A percentile compares a stretch with the other conserved stretches of the same genome.
These are phyloP conservation scores for Fusarium guadeloupense DNA, from an alignment of 2,329 filamentous ascomycete species.

Conservation along the genomic window DNA sequence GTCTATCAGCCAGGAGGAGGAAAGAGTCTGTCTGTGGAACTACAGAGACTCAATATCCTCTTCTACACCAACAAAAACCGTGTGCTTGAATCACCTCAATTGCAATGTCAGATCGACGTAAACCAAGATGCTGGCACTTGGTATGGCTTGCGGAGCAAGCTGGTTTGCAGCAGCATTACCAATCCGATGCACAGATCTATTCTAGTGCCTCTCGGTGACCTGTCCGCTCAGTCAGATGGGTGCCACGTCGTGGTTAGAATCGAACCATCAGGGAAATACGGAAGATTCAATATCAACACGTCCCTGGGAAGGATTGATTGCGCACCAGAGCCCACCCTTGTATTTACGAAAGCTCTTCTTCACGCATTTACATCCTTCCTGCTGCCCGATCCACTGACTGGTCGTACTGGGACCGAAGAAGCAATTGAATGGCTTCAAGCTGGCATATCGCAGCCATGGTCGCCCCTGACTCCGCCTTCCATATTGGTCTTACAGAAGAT, in stretches of 20 bases:
- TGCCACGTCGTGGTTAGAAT: conserved; percentile 43
- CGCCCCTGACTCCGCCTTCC: conserved; percentile 39
- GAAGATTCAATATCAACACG: conserved; percentile 62
- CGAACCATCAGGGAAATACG: conserved; percentile 51
- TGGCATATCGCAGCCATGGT: conserved; percentile 61
- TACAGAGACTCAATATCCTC: conserved; percentile 61
- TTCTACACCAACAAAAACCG: conserved; percentile 59
- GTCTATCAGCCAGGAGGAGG: conserved; percentile 33
- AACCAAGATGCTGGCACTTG: conserved; percentile 68
- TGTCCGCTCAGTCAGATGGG: conserved; percentile 15
- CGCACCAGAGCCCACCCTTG: conserved; percentile 61
- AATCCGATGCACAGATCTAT: conserved; percentile 58
- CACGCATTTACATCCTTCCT: conserved; percentile 69
- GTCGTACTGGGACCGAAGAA: conserved; percentile 69
- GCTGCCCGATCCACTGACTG: conserved; percentile 66
- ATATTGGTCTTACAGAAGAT: conserved; percentile 17
- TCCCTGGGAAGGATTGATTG: conserved; percentile 65
- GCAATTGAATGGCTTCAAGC: conserved; percentile 60
- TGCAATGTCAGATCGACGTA: conserved; percentile 61
- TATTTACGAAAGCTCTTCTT: conserved; percentile 65
- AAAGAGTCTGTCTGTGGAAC: conserved; percentile 53
- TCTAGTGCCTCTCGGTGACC: conserved; percentile 60
- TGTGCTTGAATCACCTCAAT: conserved; percentile 58
- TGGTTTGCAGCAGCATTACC: conserved; percentile 62
- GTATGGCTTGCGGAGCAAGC: conserved; percentile 68